Base-by-base conservation (phyloP, 805 yeast species). In the Tetrapisispora namnaoensis region DNA sequence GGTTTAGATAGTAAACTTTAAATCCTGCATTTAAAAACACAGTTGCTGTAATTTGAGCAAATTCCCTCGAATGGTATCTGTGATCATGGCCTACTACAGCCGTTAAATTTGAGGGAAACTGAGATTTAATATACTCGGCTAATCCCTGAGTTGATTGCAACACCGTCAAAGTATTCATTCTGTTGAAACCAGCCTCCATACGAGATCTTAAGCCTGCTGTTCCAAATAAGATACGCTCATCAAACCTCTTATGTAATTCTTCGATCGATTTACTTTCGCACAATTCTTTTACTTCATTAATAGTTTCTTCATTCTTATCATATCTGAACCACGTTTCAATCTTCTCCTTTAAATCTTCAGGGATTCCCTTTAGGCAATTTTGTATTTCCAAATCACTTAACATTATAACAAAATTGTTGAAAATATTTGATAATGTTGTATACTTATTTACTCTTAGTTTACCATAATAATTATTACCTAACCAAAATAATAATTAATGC, bases 21-120 rank as follows among this genome's bases (percentile, higher is more conserved):
- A 86, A 79, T 0, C 95, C 95, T 16, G 73, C 69, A 16, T 72
- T 55, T 10, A 86, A 58, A 47, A 95, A 93, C 1, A 81, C 88
- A 42, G 83, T 73, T 0, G 89, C 89, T 0, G 95, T 76, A 17
- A 89, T 72, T 47, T 78, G 77, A 2, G 97, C 97, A 70, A 85
- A 91, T 49, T 81, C 70, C 50, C 71, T 71, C 0, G 98, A 91
- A 58, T 88, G 77, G 66, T 77, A 82, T 36, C 99, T 73, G 65
- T 93, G 98, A 62, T 91, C 99, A 67, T 89, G 89, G 1, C 98
- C 98, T 38, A 91, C 70, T 0, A 89, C 96, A 2, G 61, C 76
- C 45, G 53, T 49, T 9, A 53, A 37, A 22, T 69, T 63, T 21
- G 63, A 55, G 7, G 60, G 59, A 2, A 60, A 63, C 47, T 51